Base-by-base conservation (phyloP, 2,329 filamentous ascomycete species). In the Byssothecium circinans region DNA sequence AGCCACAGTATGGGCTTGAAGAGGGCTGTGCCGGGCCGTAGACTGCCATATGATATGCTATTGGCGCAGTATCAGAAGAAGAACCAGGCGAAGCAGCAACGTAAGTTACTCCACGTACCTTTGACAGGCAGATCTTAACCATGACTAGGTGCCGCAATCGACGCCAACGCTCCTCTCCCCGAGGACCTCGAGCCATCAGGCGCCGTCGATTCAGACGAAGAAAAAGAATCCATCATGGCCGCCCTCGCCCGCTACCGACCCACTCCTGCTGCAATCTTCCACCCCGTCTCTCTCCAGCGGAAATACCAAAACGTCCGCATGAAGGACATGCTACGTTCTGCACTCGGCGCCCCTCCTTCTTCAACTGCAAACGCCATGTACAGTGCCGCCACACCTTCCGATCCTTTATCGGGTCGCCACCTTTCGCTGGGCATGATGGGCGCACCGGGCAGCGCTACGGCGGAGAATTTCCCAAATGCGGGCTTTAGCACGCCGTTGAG, bases 71-170 rank as follows among this genome's bases (percentile, higher is more conserved):
- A 78, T 52, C 76, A 79, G 86, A 96, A 97, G 80, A 97, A 96
- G 79, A 99, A 99, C 63, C 94, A 97, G 71, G 94, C 94, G 18
- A 95, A 96, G 66, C 89, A 96, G 75, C 94, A 97, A 72, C 95
- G 89, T 91, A 79, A 74, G 86, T n/a, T 81, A 29, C 14, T 27
- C 23, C 7, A 3, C 39, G 12, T 18, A n/a, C 3, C 8, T 11
- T 2, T 18, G 6, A 10, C 36, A 17, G 10, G 15, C 1, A 15
- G 35, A 32, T 17, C 49, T 60, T 43, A 59, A 38, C 37, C 33
- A 25, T 25, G 23, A 23, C 10, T 68, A 94, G 89, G 96, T 75
- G 91, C 91, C 29, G 91, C 91, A 30, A 87, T 99, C 58, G 91
- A 97, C 68, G 92, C 94, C 46, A 95, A 95, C 68, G 91, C 91